Conservation (phyloP, 768 basidiomycete genomes). For the Suillus bovinus region DNA sequence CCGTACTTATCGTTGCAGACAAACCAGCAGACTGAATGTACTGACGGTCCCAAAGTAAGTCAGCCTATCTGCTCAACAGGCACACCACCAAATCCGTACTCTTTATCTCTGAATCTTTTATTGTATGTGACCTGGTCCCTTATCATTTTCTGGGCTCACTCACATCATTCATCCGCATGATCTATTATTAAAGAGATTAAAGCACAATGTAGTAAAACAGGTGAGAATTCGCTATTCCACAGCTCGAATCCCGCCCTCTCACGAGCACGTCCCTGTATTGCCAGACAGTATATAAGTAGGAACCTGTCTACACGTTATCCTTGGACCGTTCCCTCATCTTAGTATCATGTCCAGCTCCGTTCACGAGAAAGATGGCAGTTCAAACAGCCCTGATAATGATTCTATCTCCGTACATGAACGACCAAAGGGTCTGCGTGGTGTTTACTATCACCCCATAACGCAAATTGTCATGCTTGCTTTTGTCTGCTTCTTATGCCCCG, state of each 20-base stretch:
- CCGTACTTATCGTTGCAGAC: no score
- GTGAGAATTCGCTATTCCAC: background rate
- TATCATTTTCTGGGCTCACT: background rate
- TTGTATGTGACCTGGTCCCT: background rate
- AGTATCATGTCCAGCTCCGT: background rate
- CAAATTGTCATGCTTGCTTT: constrained; percentile 68
- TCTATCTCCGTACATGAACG: constrained; percentile 33
- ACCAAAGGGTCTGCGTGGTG: constrained; percentile 49
- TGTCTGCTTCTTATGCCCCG: constrained; percentile 57
- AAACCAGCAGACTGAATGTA: background rate
- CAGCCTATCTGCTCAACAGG: background rate
- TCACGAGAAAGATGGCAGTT: constrained; percentile 9
- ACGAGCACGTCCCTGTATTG: background rate
- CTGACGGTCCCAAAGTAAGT: background rate
- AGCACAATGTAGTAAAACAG: background rate
- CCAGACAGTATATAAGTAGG: background rate
- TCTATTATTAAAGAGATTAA: background rate
- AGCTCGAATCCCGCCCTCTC: background rate
- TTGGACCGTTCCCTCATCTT: background rate
- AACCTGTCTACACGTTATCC: background rate
- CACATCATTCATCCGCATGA: background rate
- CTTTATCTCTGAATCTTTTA: background rate
- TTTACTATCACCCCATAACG: constrained; percentile 58
- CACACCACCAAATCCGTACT: background rate
- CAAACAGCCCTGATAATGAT: constrained; percentile 4